These are phyloP conservation scores for Wickerhamiella sorbophila DNA, from an alignment of 805 yeast genomes.

Conservation along the genomic window DNA sequence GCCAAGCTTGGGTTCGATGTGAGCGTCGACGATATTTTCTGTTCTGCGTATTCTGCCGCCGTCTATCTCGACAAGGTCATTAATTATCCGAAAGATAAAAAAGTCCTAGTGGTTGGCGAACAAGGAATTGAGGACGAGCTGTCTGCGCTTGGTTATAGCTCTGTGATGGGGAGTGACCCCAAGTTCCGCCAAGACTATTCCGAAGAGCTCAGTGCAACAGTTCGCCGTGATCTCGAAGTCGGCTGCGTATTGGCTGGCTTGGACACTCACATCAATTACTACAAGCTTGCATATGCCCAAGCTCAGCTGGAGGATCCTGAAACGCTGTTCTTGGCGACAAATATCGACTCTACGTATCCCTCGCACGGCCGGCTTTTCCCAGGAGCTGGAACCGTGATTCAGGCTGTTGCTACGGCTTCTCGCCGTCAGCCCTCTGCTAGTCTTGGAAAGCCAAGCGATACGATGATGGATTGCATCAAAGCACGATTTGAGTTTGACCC, in stretches of 20 bases:
- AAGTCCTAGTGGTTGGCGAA: slow-evolving; percentile 85
- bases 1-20: slow-evolving; percentile 38
- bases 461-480: slow-evolving; percentile 81
- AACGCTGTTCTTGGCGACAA: slow-evolving; percentile 76
- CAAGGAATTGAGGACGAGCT: slow-evolving; percentile 74
- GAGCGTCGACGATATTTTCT: slow-evolving; percentile 57
- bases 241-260: slow-evolving; percentile 87
- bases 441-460: slow-evolving; percentile 83
- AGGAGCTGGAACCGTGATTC: slow-evolving; percentile 89
- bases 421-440: slow-evolving; percentile 69
- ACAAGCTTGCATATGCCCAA: slow-evolving; percentile 65
- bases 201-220: slow-evolving; percentile 26
- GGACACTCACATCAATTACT: slow-evolving; percentile 62
- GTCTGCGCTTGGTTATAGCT: slow-evolving; percentile 52
- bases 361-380: slow-evolving; percentile 72
- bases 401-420: slow-evolving; percentile 55
- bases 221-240: slow-evolving; percentile 49
- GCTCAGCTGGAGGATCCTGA: slow-evolving; percentile 58
- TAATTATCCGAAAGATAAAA: slow-evolving; percentile 56
- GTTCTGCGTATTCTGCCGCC: slow-evolving; percentile 85
- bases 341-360: slow-evolving; percentile 90
- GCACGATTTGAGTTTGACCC: slow-evolving; percentile 44
- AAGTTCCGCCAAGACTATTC: slow-evolving; percentile 37
- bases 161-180: slow-evolving; percentile 76
- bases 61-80: slow-evolving; percentile 66